Conservation (phyloP, 163 green algal species). For the Chlamydomonas reinhardtii region DNA sequence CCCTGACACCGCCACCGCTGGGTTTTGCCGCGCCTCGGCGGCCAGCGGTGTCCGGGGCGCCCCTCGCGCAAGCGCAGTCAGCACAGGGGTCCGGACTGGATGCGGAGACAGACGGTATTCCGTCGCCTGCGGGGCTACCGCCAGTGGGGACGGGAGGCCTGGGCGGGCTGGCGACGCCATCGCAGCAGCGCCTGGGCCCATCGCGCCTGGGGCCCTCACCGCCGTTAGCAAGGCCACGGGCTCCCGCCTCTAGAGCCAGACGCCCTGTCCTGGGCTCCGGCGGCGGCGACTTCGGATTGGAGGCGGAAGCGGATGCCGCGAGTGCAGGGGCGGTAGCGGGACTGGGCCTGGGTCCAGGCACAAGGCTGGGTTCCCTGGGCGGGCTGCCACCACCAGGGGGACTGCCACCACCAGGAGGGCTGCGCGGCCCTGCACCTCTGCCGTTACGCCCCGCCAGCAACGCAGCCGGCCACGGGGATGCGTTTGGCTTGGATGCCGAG, state of each 20-base stretch:
- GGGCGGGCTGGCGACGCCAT: too few species aligned
- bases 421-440: background rate
- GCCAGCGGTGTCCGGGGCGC: background rate
- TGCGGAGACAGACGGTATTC: background rate
- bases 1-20: background rate
- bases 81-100: background rate
- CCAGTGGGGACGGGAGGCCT: too few species aligned
- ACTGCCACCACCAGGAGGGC: too few species aligned
- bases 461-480: background rate
- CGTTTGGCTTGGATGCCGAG: constrained; percentile 18
- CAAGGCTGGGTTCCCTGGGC: too few species aligned
- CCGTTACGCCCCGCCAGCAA: background rate
- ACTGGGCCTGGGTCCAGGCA: too few species aligned
- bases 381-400: background rate
- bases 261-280: too few species aligned
- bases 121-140: too few species aligned
- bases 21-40: too few species aligned
- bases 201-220: background rate
- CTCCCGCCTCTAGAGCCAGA: too few species aligned
- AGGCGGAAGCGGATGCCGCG: background rate
- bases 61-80: background rate
- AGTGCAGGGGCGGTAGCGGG: too few species aligned
- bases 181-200: background rate
- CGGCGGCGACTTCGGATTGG: background rate
- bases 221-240: background rate